Base-by-base conservation (phyloP, 1,139 yeast species). In the Candida dubliniensis region DNA sequence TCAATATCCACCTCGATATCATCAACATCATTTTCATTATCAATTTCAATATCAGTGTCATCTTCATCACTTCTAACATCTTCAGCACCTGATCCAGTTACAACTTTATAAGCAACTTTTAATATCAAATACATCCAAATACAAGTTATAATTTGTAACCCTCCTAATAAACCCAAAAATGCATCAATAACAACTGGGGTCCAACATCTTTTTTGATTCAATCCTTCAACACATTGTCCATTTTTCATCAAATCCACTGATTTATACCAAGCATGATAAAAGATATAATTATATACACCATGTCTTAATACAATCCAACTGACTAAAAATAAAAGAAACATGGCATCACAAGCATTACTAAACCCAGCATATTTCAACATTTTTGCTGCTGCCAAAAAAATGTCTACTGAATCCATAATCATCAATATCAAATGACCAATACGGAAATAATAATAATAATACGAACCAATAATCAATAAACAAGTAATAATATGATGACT, bases 401-500 rank as follows among this genome's bases (percentile, higher is more conserved):
- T 79, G 61, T 90, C 97, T 38, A 83, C 95, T 31, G 82, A 71
- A 64, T 90, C 96, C 96, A 90, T 89, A 50, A 87, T 68, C 54
- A 84, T 76, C 55, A 88, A 67, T 40, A 90, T 84, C 37, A 84
- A 77, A 63, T 88, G 88, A 29, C 97, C 97, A 45, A 88, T 79
- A 37, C 90, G 76, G 33, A 84, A 81, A 62, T 81, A 86, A 64
- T 86, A 82, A 59, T 79, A 82, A 57, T 74, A 74, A 62, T 89
- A 90, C 1, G 95, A 84, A 1, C 95, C 95, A 15, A 77, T 64
- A 36, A 87, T 76, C 47, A 90, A 73, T 27, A 73, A 56, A 55
- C 84, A 76, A 1, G 97, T 90, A 45, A 90, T 83, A 43, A 90
- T 81, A 64, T 90, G 97, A 61, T 90, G 97, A 41, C 84, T 70